These are phyloP conservation scores for Lyophyllum shimeji DNA, from an alignment of 768 basidiomycete genomes.

Conservation along the genomic window DNA sequence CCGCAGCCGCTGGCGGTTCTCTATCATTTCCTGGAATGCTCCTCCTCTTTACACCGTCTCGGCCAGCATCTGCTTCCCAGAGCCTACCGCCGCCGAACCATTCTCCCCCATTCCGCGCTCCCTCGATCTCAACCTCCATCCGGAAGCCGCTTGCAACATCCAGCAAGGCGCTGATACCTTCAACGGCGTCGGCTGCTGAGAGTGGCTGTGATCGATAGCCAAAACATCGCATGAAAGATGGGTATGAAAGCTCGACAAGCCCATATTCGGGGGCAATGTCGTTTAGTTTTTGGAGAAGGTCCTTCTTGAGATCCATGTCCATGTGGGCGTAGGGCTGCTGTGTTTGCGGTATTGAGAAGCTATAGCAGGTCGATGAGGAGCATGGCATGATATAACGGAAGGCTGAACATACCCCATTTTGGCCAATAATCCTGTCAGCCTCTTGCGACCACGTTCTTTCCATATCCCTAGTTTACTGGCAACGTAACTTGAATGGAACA, in stretches of 20 bases:
- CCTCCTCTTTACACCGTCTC: conserved; percentile 24
- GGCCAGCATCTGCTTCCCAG: conserved; percentile 62
- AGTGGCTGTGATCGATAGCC: conserved; percentile 88
- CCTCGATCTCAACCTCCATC: conserved; percentile 89
- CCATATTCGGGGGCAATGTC: conserved; percentile 94
- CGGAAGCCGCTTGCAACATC: conserved; percentile 91
- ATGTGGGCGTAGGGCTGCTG: conserved; percentile 94
- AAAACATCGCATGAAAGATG: conserved; percentile 89
- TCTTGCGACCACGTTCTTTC: conserved; percentile 91
- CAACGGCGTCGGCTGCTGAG: conserved; percentile 91
- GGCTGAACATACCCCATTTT: conserved; percentile 87
- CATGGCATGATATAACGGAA: neutral
- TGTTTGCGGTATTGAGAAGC: conserved; percentile 92
- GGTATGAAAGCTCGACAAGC: conserved; percentile 88
- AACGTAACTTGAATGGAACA: conserved; percentile 97
- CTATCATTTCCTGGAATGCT: conserved; percentile 15
- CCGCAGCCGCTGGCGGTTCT: conserved; percentile 20
- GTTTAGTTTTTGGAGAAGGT: conserved; percentile 78
- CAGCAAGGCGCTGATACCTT: conserved; percentile 81
- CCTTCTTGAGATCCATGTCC: conserved; percentile 91
- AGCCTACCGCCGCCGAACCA: conserved; percentile 87
- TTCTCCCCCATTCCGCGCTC: conserved; percentile 87
- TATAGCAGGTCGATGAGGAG: conserved; percentile 27
- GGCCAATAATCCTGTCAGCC: conserved; percentile 86
- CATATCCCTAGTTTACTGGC: conserved; percentile 94